Percentiles rank a stretch among this genome's conserved stretches.
phyloP scores from a whole-genome alignment of 345 rosid genomes.

The Heritiera littoralis region DNA sequence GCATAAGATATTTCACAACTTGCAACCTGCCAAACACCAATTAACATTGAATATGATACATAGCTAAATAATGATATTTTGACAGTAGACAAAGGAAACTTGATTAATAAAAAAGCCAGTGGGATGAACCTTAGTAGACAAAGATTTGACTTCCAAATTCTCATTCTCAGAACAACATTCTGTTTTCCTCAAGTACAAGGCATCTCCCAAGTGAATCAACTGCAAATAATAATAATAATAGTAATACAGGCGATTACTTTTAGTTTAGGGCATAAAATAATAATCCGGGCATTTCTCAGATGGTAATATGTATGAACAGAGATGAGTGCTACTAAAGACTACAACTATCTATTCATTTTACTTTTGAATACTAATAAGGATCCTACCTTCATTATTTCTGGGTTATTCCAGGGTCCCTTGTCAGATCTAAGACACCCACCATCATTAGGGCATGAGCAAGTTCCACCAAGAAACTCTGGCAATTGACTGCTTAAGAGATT shows the following conservation, averaged over 20 bases:
- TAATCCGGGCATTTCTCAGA: background rate
- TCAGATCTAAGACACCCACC: conserved; percentile 85
- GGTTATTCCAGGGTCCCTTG: conserved; percentile 94
- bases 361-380: conserved; percentile 14
- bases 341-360: conserved; percentile 9
- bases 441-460: conserved; percentile 69
- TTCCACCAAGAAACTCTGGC: conserved; percentile 96
- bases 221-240: conserved; percentile 31
- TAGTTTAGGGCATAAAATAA: conserved; percentile 23
- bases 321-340: background rate
- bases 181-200: conserved; percentile 52
- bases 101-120: conserved; percentile 5
- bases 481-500: conserved; percentile 64
- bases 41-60: background rate
- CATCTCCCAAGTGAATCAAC: conserved; percentile 67
- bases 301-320: background rate
- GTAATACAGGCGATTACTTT: conserved; percentile 10
- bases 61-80: conserved; percentile 21
- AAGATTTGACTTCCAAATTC: conserved; percentile 49
- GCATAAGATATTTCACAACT: conserved; percentile 37
- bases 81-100: conserved; percentile 18
- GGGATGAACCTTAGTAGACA: conserved; percentile 48
- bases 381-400: conserved; percentile 80
- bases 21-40: conserved; percentile 34
- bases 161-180: conserved; percentile 50